These are phyloP conservation scores for Heracleum sosnowskyi DNA, from an alignment of 129 eudicot species.

Conservation along the genomic window DNA sequence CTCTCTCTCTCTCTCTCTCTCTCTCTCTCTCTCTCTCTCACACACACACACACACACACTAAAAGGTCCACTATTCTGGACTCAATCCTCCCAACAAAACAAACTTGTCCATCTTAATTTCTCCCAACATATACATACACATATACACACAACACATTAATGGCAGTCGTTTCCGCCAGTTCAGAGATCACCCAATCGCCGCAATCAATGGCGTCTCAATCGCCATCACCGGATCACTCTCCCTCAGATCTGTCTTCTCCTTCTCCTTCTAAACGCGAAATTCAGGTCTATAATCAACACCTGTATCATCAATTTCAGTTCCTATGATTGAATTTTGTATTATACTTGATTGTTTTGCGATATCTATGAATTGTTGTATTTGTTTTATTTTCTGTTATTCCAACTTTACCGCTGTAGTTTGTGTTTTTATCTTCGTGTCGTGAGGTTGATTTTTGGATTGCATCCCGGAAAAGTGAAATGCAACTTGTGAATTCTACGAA, in stretches of 20 bases:
- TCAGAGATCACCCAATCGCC: slow-evolving; percentile 26
- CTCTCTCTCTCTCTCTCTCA: not conserved
- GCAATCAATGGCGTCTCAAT: slow-evolving; percentile 23
- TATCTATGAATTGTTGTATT: too few species aligned
- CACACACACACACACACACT: too few species aligned
- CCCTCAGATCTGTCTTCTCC: slow-evolving; percentile 8
- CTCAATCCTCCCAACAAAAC: not conserved
- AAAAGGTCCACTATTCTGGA: not conserved
- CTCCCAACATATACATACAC: not conserved
- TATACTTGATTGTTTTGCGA: not conserved
- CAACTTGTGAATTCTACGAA: not conserved
- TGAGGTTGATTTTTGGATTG: not conserved
- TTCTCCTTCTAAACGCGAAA: slow-evolving; percentile 32
- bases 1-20: not conserved
- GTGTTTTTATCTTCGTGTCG: not conserved
- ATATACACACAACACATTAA: not conserved
- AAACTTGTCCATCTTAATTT: not conserved
- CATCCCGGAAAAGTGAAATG: not conserved
- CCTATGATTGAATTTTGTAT: not conserved
- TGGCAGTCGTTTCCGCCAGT: slow-evolving; percentile 52
- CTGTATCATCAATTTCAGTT: not conserved
- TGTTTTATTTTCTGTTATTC: not conserved
- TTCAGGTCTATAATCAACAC: slow-evolving; percentile 23
- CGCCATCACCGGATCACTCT: slow-evolving; percentile 19
- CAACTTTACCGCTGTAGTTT: not conserved